Conservation (phyloP, 192 early-diverging fungal genomes). For the Dispira simplex region DNA sequence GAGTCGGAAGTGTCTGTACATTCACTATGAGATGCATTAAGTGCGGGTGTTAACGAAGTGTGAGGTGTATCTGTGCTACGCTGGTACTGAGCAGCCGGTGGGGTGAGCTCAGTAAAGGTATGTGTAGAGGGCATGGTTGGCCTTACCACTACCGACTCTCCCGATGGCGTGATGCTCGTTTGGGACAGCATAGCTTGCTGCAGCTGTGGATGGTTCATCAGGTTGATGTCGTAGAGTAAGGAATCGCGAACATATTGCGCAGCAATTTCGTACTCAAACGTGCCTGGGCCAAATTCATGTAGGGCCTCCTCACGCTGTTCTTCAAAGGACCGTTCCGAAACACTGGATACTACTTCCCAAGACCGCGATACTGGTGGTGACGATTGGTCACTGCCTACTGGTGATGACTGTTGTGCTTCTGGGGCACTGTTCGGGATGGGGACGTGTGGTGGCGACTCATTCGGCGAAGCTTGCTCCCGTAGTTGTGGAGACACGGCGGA, state of each 20-base stretch:
- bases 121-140: background rate
- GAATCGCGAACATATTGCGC: background rate
- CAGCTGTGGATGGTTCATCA: background rate
- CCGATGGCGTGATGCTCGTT: background rate
- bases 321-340: background rate
- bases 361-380: background rate
- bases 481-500: too few relatives aligned
- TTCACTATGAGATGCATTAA: background rate
- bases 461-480: too few relatives aligned
- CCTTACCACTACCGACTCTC: background rate
- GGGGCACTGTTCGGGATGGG: too few relatives aligned
- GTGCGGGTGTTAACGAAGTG: background rate
- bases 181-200: background rate
- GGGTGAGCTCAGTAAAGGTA: background rate
- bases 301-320: background rate
- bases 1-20: background rate
- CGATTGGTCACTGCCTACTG: background rate
- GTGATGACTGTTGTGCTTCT: too few relatives aligned
- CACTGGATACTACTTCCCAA: background rate
- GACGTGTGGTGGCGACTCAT: too few relatives aligned
- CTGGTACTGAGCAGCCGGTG: background rate
- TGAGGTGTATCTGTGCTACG: background rate
- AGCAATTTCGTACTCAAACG: conserved; percentile 4
- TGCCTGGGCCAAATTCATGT: background rate
- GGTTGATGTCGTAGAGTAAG: background rate